Base-by-base conservation (phyloP, 2,329 filamentous ascomycete species). In the Fusarium musae region DNA sequence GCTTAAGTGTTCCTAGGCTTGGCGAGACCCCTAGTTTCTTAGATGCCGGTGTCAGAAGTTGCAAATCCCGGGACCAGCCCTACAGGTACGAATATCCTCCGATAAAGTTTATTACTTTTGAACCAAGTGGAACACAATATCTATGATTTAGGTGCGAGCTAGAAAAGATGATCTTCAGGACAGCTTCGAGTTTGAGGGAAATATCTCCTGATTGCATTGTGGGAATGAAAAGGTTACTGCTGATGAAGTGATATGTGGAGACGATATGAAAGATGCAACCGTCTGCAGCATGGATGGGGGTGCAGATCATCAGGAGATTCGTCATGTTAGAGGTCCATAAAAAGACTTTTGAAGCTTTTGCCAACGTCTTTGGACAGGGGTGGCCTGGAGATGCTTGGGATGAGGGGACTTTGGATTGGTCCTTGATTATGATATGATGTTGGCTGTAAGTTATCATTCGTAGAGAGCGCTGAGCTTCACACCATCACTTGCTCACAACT, bases 281-380 rank as follows among this genome's bases (percentile, higher is more conserved):
- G 17, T 37, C 30, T 37, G 10, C 19, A 36, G 42, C 32, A 50
- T 36, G 56, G 43, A 19, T 23, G 16, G 23, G 21, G 23, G 10
- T 30, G 56, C 32, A 59, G 56, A 59, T 59, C 56, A 50, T 50
- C 56, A 59, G 56, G 32, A 59, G 26, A 59, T 30, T 49, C 23
- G 32, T 50, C 56, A 62, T 56, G 28, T 19, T 40, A 10, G 23
- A 34, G 44, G 1, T 49, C 42, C 43, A 40, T 37, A 30, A 40
- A n/a, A 46, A 58, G 30, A 26, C 54, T 28, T n/a, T 57, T 37
- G 50, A 57, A 57, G 47, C 52, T 62, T 57, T 57, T 36, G 59
- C 32, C 39, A 58, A 58, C 54, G 4, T 8, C 30, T 23, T 42
- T 47, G 7, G 17, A 16, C 54, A 47, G 32, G 54, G 54, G 23